Conservation (phyloP, 306 rosid genomes). For the Sechiopsis laciniata region DNA sequence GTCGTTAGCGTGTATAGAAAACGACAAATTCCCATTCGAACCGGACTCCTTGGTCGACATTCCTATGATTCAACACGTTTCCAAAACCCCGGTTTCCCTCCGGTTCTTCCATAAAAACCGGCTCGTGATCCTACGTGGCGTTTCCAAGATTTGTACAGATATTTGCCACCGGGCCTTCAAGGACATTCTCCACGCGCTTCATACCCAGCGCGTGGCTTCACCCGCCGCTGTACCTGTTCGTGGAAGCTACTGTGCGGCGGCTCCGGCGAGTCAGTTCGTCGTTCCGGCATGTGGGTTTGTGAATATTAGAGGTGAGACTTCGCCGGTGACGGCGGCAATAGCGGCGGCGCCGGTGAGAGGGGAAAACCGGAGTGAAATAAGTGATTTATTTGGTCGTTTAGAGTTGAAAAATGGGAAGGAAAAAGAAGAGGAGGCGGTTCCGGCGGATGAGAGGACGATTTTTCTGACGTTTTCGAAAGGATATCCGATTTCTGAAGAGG, state of each 20-base stretch:
- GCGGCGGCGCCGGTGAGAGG: neutral
- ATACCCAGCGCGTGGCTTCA: neutral
- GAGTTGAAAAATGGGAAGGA: neutral
- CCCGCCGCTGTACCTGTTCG: neutral
- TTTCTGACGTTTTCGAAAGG: slow-evolving; percentile 63
- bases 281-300: neutral
- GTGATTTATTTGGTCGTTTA: slow-evolving; percentile 22
- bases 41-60: neutral
- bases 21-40: slow-evolving; percentile 15
- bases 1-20: slow-evolving; percentile 36
- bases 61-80: slow-evolving; percentile 34
- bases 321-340: neutral
- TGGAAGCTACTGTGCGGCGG: neutral
- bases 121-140: slow-evolving; percentile 7
- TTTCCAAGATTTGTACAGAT: slow-evolving; percentile 26
- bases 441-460: slow-evolving; percentile 46
- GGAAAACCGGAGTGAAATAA: slow-evolving; percentile 9
- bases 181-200: slow-evolving; percentile 31
- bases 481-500: slow-evolving; percentile 46
- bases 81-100: slow-evolving; percentile 25
- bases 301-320: neutral
- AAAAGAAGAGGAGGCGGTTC: slow-evolving; percentile 1
- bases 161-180: slow-evolving; percentile 43
- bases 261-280: neutral
- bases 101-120: slow-evolving; percentile 35